Evolutionary conservation across 176 grass and related monocot species (phyloP).

Genomic region (Carex scoparia): DNA sequence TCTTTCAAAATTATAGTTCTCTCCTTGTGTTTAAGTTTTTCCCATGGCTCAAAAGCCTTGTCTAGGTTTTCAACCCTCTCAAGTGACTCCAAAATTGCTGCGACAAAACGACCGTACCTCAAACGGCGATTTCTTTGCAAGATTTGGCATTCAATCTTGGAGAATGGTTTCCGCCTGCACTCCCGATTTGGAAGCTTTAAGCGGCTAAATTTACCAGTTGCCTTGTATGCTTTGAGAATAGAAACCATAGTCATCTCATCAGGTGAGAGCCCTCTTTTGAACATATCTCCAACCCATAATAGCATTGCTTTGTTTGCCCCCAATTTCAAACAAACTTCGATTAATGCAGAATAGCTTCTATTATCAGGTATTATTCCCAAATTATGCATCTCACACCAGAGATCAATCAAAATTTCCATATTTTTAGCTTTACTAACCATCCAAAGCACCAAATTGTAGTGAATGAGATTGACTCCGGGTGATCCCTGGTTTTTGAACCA

Average conservation of each 20-base stretch:
- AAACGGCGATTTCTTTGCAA: slow-evolving; percentile 1
- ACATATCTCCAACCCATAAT: slow-evolving; percentile 71
- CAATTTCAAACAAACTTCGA: slow-evolving; percentile 58
- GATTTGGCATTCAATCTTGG: neutral
- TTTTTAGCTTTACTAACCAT: slow-evolving; percentile 42
- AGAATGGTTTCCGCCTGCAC: neutral
- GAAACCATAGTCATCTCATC: slow-evolving; percentile 72
- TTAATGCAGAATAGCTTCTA: slow-evolving; percentile 59
- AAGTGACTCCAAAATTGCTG: slow-evolving; percentile 52
- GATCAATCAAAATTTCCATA: slow-evolving; percentile 45
- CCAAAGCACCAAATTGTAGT: slow-evolving; percentile 71
- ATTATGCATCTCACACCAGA: slow-evolving; percentile 72
- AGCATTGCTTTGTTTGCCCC: slow-evolving; percentile 33
- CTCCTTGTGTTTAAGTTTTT: slow-evolving; percentile 50
- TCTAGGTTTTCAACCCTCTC: slow-evolving; percentile 37
- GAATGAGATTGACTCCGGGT: slow-evolving; percentile 70
- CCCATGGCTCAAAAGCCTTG: slow-evolving; percentile 71
- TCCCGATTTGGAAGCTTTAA: slow-evolving; percentile 12
- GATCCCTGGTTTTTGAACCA: slow-evolving; percentile 45
- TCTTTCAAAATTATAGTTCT: slow-evolving; percentile 84
- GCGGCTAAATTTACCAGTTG: slow-evolving; percentile 43
- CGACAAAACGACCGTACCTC: slow-evolving; percentile 64
- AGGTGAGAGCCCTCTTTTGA: slow-evolving; percentile 61
- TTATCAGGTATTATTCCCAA: slow-evolving; percentile 41
- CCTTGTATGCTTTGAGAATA: slow-evolving; percentile 67